Base-by-base conservation (phyloP, 768 basidiomycete species). In the Boletus edulis region DNA sequence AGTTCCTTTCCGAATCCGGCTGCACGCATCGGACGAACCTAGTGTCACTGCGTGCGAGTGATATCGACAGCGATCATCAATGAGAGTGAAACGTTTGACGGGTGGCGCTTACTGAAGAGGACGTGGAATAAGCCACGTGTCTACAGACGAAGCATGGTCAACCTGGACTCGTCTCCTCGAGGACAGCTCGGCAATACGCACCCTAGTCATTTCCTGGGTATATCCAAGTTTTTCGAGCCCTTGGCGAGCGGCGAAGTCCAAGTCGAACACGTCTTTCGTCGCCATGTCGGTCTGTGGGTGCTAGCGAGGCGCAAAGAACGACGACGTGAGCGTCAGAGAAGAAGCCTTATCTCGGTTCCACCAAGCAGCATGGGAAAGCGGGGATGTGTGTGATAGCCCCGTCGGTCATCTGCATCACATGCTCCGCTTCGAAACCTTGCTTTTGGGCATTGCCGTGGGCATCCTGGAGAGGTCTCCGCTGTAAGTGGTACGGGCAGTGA, bases 221-320 rank as follows among this genome's bases (percentile, higher is more conserved):
- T 84, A 84, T 1, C 82, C 83, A 46, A 84, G 69, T 53, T 77
- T 75, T 63, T 82, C 70, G n/a, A 82, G 62, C 29, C 72, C 75
- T 52, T 74, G 56, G 15, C 61, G 62, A 18, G 75, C 70, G 15
- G 49, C 58, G 7, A 57, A 22, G 40, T 71, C 71, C n/a, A 46
- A 35, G 35, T 73, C 63, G 34, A 53, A 7, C 3, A 7, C 17
- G 12, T 57, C 59, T 18, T 56, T 44, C 4, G 46, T 34, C n/a
- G 3, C 51, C 68, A 70, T 60, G 22, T 43, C 24, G 38, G 45
- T 48, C 17, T n/a, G 2, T 12, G 10, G 38, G 27, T 39, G 43
- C 15, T n/a, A 41, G n/a, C 13, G 31, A 42, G 42, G 7, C 22
- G 49, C 22, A n/a, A 24, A 54, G 15, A 27, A 29, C 29, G 1